Base-by-base conservation (phyloP, 306 rosid genomes). In the Quercus rubra region DNA sequence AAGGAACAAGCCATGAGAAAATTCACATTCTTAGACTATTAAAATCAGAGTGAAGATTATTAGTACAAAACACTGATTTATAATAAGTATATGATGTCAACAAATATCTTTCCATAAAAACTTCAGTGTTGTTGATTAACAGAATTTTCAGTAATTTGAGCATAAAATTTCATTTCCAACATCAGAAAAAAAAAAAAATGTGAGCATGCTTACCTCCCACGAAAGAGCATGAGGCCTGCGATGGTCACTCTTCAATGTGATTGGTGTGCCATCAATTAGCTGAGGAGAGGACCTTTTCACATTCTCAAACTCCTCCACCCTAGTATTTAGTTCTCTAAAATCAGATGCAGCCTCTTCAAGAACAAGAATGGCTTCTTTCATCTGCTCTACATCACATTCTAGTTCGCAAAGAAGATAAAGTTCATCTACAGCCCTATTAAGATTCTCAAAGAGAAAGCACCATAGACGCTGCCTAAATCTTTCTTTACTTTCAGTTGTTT, bases 181-280 rank as follows among this genome's bases (percentile, higher is more conserved):
- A 76, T 74, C 64, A 54, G 76, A 23, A 23, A 23, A 23, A 23
- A 23, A n/a, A 23, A 23, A 23, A 14, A 55, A 74, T 57, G 73
- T 81, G 61, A 74, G 55, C 85, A 61, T 79, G 68, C 82, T 77
- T 85, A 95, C 99, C 99, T 95, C 99, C 99, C 99, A 95, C 58
- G 99, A 95, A 79, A 95, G 91, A 86, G 98, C 99, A 89, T 95
- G 99, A 63, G 99, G 97, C 85, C 99, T 90, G 76, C 98, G 97
- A 81, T 90, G 95, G 82, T 92, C 99, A 79, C 93, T 91, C 88
- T 88, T 95, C 90, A 95, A 85, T 74, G 88, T 88, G 84, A 90
- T 75, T 18, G 98, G 90, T 57, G 77, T 85, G 79, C 87, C 99
- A 76, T 90, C 97, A 85, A 83, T 78, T 78, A 81, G 70, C 87